Percentiles rank a stretch among this genome's conserved stretches.
Conservation (phyloP, 179 eudicot genomes). For the Silene noctiflora region DNA sequence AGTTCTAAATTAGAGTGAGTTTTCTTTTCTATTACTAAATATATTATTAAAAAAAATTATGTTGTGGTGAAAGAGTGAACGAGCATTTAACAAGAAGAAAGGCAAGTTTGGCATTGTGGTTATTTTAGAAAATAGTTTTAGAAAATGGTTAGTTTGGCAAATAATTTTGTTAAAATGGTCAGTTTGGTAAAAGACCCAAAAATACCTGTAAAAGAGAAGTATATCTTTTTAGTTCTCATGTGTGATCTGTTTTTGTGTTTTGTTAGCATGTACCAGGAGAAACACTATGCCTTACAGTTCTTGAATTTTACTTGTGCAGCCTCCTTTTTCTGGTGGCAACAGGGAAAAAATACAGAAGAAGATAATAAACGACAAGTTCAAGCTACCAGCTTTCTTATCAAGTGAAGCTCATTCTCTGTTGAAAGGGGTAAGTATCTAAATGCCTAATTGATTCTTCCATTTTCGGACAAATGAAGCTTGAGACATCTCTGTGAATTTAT, state of each 20-base stretch:
- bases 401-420: conserved; percentile 87
- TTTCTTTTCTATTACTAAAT: too few relatives aligned
- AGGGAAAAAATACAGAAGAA: conserved; percentile 69
- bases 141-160: too few relatives aligned
- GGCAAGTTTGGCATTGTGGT: too few relatives aligned
- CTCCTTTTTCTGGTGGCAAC: conserved; percentile 73
- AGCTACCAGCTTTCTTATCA: conserved; percentile 68
- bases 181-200: too few relatives aligned
- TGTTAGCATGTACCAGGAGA: neutral
- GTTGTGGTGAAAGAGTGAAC: too few relatives aligned
- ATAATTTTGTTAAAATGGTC: too few relatives aligned
- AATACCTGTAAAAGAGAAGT: neutral
- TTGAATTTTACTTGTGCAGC: conserved; percentile 44
- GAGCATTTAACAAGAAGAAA: too few relatives aligned
- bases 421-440: conserved; percentile 55
- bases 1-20: too few relatives aligned
- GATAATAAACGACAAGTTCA: conserved; percentile 71
- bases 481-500: neutral
- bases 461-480: conserved; percentile 9
- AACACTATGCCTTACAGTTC: neutral
- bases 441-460: neutral
- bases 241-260: neutral
- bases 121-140: too few relatives aligned
- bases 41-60: too few relatives aligned
- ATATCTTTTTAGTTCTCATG: neutral